A percentile compares a stretch with the other conserved stretches of the same genome.
Conservation (phyloP, 352 stramenopile species). For the Phytophthora syringae region DNA sequence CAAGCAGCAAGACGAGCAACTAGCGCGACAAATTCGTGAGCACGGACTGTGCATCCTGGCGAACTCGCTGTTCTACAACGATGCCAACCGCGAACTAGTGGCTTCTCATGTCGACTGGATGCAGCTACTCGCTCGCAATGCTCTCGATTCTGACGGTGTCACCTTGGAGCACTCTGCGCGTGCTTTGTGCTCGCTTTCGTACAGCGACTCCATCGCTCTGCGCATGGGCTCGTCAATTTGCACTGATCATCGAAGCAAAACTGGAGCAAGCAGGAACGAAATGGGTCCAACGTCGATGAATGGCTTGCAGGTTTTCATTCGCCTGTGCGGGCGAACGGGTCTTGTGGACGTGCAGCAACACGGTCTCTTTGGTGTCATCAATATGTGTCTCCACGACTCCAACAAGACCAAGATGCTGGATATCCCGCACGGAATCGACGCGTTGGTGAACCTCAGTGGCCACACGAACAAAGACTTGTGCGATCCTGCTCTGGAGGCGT, state of each 20-base stretch:
- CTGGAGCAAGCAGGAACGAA: neutral
- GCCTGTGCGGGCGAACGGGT: slow-evolving; percentile 42
- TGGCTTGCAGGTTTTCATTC: slow-evolving; percentile 58
- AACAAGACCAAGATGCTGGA: slow-evolving; percentile 84
- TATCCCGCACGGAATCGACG: slow-evolving; percentile 78
- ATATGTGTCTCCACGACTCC: slow-evolving; percentile 84
- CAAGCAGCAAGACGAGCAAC: slow-evolving; percentile 19
- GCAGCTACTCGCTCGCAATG: slow-evolving; percentile 60
- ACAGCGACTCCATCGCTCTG: slow-evolving; percentile 80
- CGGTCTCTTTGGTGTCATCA: slow-evolving; percentile 79
- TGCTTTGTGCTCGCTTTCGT: slow-evolving; percentile 82
- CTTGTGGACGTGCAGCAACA: slow-evolving; percentile 57
- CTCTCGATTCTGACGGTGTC: slow-evolving; percentile 32
- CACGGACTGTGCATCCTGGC: slow-evolving; percentile 78
- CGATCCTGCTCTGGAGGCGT: slow-evolving; percentile 71
- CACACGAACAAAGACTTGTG: slow-evolving; percentile 62
- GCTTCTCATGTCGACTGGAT: slow-evolving; percentile 63
- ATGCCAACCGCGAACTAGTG: slow-evolving; percentile 84
- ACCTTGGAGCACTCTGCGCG: slow-evolving; percentile 76
- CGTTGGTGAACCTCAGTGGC: slow-evolving; percentile 79
- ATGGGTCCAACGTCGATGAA: slow-evolving; percentile 25
- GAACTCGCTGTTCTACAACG: slow-evolving; percentile 92
- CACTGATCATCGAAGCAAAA: slow-evolving; percentile 14
- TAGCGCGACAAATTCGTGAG: slow-evolving; percentile 57
- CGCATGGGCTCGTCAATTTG: slow-evolving; percentile 43